Percentiles rank a stretch among this genome's conserved stretches.
Evolutionary conservation across 176 grass and related monocot genomes (phyloP).

Genomic region (Bolboschoenus planiculmis): DNA sequence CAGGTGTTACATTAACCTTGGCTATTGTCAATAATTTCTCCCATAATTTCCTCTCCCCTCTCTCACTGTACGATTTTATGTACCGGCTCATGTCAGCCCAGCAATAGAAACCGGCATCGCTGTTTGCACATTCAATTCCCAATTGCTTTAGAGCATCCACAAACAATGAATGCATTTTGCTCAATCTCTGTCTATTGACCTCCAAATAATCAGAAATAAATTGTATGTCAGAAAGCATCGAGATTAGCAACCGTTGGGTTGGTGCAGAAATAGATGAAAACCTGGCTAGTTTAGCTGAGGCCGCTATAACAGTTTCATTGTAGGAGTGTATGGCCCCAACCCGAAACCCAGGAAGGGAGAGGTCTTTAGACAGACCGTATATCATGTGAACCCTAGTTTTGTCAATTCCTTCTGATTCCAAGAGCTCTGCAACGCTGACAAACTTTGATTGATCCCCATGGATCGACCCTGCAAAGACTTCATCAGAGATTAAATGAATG

Average conservation of each 20-base stretch:
- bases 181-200: slow-evolving; percentile 49
- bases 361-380: slow-evolving; percentile 81
- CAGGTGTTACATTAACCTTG: slow-evolving; percentile 78
- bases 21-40: slow-evolving; percentile 63
- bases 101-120: slow-evolving; percentile 88
- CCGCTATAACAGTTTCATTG: slow-evolving; percentile 57
- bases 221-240: slow-evolving; percentile 73
- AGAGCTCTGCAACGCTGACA: slow-evolving; percentile 58
- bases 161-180: slow-evolving; percentile 45
- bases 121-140: slow-evolving; percentile 70
- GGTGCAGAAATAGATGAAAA: slow-evolving; percentile 80
- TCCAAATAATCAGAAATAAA: slow-evolving; percentile 66
- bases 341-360: slow-evolving; percentile 69
- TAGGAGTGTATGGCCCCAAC: slow-evolving; percentile 80
- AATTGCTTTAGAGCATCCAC: slow-evolving; percentile 55
- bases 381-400: slow-evolving; percentile 88
- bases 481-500: slow-evolving; percentile 94
- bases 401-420: slow-evolving; percentile 58
- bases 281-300: slow-evolving; percentile 74
- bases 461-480: slow-evolving; percentile 86
- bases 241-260: slow-evolving; percentile 56
- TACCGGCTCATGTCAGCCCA: slow-evolving; percentile 94
- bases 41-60: slow-evolving; percentile 80
- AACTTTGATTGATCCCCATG: slow-evolving; percentile 51
- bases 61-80: slow-evolving; percentile 78